Base-by-base conservation (phyloP, 2,329 filamentous ascomycete species). In the Aspergillus vadensis region DNA sequence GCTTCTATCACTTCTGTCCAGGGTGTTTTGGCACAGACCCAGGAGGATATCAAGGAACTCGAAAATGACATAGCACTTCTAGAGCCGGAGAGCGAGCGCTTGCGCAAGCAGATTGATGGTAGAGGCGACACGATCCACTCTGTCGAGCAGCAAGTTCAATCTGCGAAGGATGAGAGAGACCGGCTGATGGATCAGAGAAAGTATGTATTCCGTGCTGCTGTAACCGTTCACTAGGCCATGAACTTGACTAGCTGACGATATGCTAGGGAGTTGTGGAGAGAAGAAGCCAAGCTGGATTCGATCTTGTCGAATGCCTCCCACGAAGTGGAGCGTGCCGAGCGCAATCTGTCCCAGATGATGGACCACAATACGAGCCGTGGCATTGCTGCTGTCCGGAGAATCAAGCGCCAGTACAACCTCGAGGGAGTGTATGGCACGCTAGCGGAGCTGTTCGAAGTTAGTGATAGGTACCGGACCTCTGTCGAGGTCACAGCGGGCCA, bases 401-500 rank as follows among this genome's bases (percentile, higher is more conserved):
- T 98, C 69, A 94, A 92, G 77, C 85, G 87, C 51, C 88, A 96
- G 67, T 82, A 89, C 64, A 86, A 92, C 61, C 86, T 98, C 5
- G 85, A 90, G 1, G 95, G 95, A 25, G 92, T 95, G 1, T 96
- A 97, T 73, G 95, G 96, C 53, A 96, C 93, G 0, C 78, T 99
- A 39, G 93, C 94, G 4, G 96, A 99, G 74, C 85, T 99, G n/a
- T 87, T 98, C 69, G 87, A 92, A 57, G 92, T 97, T 52, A 86
- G 83, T 60, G 92, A 97, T 56, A 85, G 87, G 56, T 98, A 97
- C 77, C 88, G 92, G 62, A 87, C 93, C 10, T 92, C 95, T 2
- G 90, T 96, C 9, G 95, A 99, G 77, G 92, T 96, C 68, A 95
- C 93, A 55, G 95, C 94, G 2, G 95, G 95, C 17, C 89, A 88